A percentile compares a stretch with the other conserved stretches of the same genome.
These are phyloP conservation scores for Diaporthe citri DNA, from an alignment of 2,329 filamentous ascomycete genomes.

Conservation along the genomic window DNA sequence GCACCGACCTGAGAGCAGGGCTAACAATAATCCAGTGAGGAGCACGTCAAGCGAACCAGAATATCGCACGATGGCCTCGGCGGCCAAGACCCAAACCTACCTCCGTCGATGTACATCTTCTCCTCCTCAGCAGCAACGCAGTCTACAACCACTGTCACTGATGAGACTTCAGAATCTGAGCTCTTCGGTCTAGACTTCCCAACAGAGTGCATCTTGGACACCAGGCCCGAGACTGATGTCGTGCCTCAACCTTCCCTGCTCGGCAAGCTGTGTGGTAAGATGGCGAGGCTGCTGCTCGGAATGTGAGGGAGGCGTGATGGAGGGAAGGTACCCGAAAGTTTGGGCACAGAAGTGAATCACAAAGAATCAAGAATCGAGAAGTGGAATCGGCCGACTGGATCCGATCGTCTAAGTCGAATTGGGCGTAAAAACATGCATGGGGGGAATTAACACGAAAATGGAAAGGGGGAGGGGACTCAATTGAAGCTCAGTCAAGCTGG, in stretches of 20 bases:
- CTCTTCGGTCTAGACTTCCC: background rate
- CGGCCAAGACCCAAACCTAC: background rate
- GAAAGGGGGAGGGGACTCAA: background rate
- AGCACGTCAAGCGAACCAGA: conserved; percentile 34
- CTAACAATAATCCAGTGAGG: conserved; percentile 2
- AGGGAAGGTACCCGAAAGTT: background rate
- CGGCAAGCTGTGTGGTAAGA: conserved; percentile 14
- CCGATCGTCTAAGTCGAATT: background rate
- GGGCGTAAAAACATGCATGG: background rate
- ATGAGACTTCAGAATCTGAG: background rate
- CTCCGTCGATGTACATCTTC: background rate
- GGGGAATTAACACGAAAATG: background rate
- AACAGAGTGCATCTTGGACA: background rate
- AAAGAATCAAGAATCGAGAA: background rate
- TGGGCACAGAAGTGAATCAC: background rate
- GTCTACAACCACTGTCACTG: background rate
- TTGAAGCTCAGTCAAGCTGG: background rate
- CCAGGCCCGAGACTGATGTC: background rate
- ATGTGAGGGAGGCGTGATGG: background rate
- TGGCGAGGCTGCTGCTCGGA: conserved; percentile 8
- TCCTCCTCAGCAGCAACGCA: background rate
- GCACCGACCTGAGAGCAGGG: background rate
- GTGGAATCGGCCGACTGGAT: background rate
- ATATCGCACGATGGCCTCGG: conserved; percentile 23
- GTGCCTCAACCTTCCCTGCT: background rate